Evolutionary conservation across 208 protist genomes (phyloP).

Genomic region (Naegleria lovaniensis): DNA sequence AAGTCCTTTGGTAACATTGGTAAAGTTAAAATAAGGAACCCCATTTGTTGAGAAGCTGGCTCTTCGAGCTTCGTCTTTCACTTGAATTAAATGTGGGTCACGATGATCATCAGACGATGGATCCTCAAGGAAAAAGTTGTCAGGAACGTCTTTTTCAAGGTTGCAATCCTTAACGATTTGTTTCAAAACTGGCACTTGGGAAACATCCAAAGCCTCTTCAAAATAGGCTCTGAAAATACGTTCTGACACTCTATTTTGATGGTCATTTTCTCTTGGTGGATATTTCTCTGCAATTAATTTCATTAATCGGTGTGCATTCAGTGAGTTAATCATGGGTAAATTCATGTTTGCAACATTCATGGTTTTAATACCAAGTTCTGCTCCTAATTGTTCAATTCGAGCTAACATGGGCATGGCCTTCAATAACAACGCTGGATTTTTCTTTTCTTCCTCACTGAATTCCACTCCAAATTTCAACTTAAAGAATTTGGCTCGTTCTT

Average conservation of each 20-base stretch:
- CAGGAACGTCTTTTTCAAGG: background rate
- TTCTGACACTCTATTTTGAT: background rate
- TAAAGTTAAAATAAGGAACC: background rate
- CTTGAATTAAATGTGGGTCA: background rate
- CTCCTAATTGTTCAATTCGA: background rate
- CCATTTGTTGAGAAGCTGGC: background rate
- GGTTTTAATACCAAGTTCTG: background rate
- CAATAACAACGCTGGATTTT: background rate
- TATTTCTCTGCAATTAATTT: background rate
- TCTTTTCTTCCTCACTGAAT: background rate
- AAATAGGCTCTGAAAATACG: background rate
- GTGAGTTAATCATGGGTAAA: background rate
- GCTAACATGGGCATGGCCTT: background rate
- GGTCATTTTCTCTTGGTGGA: background rate
- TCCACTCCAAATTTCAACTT: background rate
- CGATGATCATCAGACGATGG: background rate
- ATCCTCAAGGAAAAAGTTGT: background rate
- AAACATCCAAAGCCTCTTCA: background rate
- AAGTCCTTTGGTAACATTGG: background rate
- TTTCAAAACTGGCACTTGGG: background rate
- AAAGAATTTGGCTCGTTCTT: background rate
- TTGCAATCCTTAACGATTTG: background rate
- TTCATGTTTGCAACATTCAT: background rate
- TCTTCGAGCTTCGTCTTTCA: background rate
- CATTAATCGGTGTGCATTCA: background rate